Percentiles rank a stretch among this genome's conserved stretches.
These are phyloP conservation scores for Jamesozyma lodderae DNA, from an alignment of 805 yeast species.

Conservation along the genomic window DNA sequence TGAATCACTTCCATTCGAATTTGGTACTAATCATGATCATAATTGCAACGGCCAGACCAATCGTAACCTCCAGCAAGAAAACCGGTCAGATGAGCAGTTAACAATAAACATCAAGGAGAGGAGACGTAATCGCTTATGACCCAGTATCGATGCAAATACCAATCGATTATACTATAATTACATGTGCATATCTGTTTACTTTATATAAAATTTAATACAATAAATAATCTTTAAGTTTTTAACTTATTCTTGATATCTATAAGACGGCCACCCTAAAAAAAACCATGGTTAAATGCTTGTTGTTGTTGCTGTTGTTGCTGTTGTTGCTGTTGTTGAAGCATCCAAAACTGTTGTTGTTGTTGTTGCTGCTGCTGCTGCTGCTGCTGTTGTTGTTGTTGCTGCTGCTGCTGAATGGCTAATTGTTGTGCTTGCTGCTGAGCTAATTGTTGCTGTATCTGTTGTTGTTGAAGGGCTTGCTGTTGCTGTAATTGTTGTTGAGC, in stretches of 20 bases:
- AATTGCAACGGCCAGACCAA: no score
- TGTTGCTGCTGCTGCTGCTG: slow-evolving; percentile 3
- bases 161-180: no score
- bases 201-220: no score
- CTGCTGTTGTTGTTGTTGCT: slow-evolving; percentile 2
- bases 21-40: slow-evolving; percentile 8
- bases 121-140: no score
- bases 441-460: slow-evolving; percentile 1
- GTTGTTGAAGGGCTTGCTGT: slow-evolving; percentile 1
- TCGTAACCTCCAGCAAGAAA: neutral
- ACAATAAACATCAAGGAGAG: neutral
- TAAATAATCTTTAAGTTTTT: no score
- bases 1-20: slow-evolving; percentile 20
- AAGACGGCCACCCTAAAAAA: neutral
- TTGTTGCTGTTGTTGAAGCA: neutral
- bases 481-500: neutral
- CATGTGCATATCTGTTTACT: no score
- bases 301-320: slow-evolving; percentile 3
- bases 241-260: neutral
- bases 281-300: neutral
- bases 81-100: neutral
- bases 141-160: no score
- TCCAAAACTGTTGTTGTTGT: neutral
- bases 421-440: slow-evolving; percentile 1
- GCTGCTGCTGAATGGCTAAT: neutral